Evolutionary conservation across 179 eudicot genomes (phyloP).

Genomic region (Spinacia oleracea): DNA sequence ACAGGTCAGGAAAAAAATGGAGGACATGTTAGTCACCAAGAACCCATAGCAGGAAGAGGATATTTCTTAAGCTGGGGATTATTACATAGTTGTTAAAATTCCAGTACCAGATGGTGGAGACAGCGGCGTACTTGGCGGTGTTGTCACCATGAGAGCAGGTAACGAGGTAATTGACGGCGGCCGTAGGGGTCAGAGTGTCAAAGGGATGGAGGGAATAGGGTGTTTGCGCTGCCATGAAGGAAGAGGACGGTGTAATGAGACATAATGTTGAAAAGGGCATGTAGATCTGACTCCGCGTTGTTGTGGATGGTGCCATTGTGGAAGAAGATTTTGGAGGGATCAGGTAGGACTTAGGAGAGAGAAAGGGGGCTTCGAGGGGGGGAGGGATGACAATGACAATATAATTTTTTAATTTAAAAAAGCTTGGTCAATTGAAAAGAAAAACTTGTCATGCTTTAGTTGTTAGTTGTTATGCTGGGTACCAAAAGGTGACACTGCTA

Average conservation of each 20-base stretch:
- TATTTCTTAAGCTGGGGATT: conserved; percentile 63
- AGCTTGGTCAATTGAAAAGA: too few relatives aligned
- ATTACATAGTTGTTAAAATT: conserved; percentile 69
- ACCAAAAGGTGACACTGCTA: too few relatives aligned
- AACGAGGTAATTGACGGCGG: conserved; percentile 64
- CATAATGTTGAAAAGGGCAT: conserved; percentile 55
- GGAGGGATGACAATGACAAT: too few relatives aligned
- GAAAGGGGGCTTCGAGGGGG: too few relatives aligned
- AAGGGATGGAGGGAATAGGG: conserved; percentile 80
- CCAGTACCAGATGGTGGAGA: conserved; percentile 63
- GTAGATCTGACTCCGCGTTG: conserved; percentile 78
- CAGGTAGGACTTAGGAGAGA: too few relatives aligned
- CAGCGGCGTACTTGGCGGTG: conserved; percentile 57
- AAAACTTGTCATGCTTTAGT: too few relatives aligned
- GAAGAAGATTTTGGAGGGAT: background rate
- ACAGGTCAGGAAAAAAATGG: conserved; percentile 89
- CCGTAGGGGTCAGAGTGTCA: conserved; percentile 54
- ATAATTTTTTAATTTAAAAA: too few relatives aligned
- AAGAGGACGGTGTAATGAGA: conserved; percentile 63
- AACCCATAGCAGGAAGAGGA: conserved; percentile 45
- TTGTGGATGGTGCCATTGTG: conserved; percentile 81
- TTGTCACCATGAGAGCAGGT: conserved; percentile 95
- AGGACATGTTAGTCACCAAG: conserved; percentile 88
- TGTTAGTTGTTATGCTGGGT: too few relatives aligned
- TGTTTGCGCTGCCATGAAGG: conserved; percentile 90